These are phyloP conservation scores for Zymoseptoria tritici DNA, from an alignment of 2,329 filamentous ascomycete species.

Conservation along the genomic window DNA sequence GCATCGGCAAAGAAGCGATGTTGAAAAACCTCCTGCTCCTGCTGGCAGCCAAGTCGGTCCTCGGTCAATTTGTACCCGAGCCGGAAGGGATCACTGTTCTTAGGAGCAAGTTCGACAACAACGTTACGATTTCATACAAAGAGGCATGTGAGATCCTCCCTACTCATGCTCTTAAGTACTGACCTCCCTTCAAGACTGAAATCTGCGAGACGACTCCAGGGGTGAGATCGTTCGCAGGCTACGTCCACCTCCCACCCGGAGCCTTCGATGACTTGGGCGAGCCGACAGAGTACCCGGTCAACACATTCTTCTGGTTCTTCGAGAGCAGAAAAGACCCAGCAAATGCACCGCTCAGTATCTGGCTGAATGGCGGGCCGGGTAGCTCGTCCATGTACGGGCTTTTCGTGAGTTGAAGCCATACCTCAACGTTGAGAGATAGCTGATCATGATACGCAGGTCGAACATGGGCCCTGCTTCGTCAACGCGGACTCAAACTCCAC, in stretches of 20 bases:
- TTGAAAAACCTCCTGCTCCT: background rate
- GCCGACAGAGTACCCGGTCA: slow-evolving; percentile 45
- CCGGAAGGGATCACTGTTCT: slow-evolving; percentile 35
- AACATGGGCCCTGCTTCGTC: slow-evolving; percentile 45
- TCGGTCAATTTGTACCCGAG: background rate
- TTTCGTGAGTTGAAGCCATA: slow-evolving; percentile 37
- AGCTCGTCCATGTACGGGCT: slow-evolving; percentile 44
- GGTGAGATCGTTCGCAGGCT: slow-evolving; percentile 53
- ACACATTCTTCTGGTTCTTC: slow-evolving; percentile 42
- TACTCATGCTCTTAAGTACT: background rate
- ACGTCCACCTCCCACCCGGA: slow-evolving; percentile 49
- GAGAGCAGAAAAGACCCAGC: slow-evolving; percentile 47
- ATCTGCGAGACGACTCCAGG: slow-evolving; percentile 52
- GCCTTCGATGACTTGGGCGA: slow-evolving; percentile 31
- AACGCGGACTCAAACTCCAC: slow-evolving; percentile 46
- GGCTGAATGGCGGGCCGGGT: slow-evolving; percentile 54
- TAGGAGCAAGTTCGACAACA: slow-evolving; percentile 33
- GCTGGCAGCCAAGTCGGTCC: background rate
- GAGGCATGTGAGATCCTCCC: slow-evolving; percentile 21
- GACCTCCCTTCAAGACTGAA: background rate
- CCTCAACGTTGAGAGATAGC: background rate
- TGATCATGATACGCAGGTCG: background rate
- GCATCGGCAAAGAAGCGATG: background rate
- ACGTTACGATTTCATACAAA: slow-evolving; percentile 39
- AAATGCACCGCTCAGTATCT: slow-evolving; percentile 50